phyloP scores from a whole-genome alignment of 2,329 filamentous ascomycete species.

The Colletotrichum chrysophilum region DNA sequence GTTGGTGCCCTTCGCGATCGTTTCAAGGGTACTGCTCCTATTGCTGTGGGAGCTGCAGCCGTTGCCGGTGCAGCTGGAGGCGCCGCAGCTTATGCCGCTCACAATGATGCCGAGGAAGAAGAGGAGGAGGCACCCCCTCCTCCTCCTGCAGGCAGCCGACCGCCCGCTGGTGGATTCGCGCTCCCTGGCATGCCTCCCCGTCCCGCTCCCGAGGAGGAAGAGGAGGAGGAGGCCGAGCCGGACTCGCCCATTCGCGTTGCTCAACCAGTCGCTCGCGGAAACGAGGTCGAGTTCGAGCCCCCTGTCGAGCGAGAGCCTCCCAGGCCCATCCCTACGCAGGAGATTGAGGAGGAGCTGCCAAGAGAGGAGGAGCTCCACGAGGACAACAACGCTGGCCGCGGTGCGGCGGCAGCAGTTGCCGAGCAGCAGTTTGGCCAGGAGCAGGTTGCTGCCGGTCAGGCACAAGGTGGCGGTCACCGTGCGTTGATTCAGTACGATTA shows the following conservation, averaged over 20 bases:
- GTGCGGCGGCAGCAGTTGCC: conserved; percentile 61
- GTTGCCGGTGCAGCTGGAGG: conserved; percentile 46
- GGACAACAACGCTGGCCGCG: conserved; percentile 63
- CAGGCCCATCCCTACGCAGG: conserved; percentile 66
- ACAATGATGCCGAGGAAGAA: conserved; percentile 28
- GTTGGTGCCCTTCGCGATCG: conserved; percentile 80
- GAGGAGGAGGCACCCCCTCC: conserved; percentile 55
- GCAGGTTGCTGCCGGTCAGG: conserved; percentile 36
- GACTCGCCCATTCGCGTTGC: conserved; percentile 86
- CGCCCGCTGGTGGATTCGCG: conserved; percentile 71
- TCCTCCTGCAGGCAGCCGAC: conserved; percentile 62
- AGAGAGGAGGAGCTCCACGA: conserved; percentile 68
- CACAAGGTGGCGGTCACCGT: conserved; percentile 61
- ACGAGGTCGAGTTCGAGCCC: conserved; percentile 58
- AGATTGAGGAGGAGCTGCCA: conserved; percentile 67
- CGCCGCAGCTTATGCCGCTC: conserved; percentile 35
- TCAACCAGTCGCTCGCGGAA: conserved; percentile 77
- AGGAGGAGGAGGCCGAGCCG: conserved; percentile 63
- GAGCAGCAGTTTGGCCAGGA: conserved; percentile 47
- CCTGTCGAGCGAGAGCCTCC: conserved; percentile 54
- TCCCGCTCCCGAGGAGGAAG: conserved; percentile 58
- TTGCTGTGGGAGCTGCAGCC: conserved; percentile 54
- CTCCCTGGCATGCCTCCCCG: conserved; percentile 77
- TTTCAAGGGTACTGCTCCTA: conserved; percentile 79
- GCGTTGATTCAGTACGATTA: conserved; percentile 94